Evolutionary conservation across 805 yeast species (phyloP).

Genomic region (Candida ortonii): DNA sequence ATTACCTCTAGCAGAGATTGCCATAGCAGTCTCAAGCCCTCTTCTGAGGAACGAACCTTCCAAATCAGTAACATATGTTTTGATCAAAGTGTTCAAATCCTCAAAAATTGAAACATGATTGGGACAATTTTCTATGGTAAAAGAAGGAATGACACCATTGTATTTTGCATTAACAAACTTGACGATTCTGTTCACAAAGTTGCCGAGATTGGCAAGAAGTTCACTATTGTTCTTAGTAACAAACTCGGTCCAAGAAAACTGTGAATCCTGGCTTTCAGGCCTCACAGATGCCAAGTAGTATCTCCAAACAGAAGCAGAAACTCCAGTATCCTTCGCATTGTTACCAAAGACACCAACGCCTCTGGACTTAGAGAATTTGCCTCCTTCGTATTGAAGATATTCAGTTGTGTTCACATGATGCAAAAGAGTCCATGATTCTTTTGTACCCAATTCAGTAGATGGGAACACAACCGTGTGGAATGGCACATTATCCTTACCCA

Average conservation of each 20-base stretch:
- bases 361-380: constrained; percentile 97
- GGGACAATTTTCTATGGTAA: constrained; percentile 45
- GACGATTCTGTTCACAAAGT: constrained; percentile 89
- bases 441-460: constrained; percentile 83
- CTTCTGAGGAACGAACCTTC: constrained; percentile 78
- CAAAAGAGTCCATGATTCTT: constrained; percentile 84
- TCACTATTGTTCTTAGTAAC: constrained; percentile 92
- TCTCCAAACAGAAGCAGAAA: constrained; percentile 95
- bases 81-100: constrained; percentile 64
- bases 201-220: constrained; percentile 92
- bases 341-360: constrained; percentile 98
- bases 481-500: constrained; percentile 99
- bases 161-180: constrained; percentile 89
- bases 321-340: constrained; percentile 90
- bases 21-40: constrained; percentile 91
- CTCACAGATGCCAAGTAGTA: constrained; percentile 88
- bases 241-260: constrained; percentile 96
- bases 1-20: constrained; percentile 89
- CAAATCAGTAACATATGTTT: constrained; percentile 64
- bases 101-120: constrained; percentile 43
- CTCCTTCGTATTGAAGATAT: constrained; percentile 95
- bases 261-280: constrained; percentile 95
- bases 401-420: constrained; percentile 93
- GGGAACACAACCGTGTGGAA: constrained; percentile 99
- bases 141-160: constrained; percentile 83